These are phyloP conservation scores for Peterozyma xylosa DNA, from an alignment of 805 yeast species.

Conservation along the genomic window DNA sequence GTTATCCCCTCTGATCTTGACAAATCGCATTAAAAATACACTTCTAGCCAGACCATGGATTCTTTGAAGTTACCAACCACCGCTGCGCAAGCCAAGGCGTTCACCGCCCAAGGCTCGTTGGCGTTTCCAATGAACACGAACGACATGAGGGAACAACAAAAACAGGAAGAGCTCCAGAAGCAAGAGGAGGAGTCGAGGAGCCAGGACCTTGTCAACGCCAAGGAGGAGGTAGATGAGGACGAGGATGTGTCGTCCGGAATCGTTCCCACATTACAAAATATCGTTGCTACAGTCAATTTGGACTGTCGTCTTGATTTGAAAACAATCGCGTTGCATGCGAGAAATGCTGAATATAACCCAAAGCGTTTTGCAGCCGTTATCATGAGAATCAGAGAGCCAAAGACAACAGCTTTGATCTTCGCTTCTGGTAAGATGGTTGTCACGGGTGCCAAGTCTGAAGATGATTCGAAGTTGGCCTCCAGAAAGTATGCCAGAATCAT, in stretches of 20 bases:
- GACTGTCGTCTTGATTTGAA: constrained; percentile 94
- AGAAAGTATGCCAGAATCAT: constrained; percentile 97
- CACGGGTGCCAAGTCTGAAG: constrained; percentile 98
- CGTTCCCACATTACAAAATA: constrained; percentile 91
- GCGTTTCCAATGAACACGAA: constrained; percentile 51
- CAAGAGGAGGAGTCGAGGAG: constrained; percentile 12
- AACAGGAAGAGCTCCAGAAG: constrained; percentile 10
- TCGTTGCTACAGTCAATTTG: constrained; percentile 94
- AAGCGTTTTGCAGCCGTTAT: constrained; percentile 98
- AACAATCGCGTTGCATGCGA: constrained; percentile 95
- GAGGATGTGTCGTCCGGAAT: constrained; percentile 87
- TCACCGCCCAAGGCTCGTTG: constrained; percentile 59
- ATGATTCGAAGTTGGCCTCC: constrained; percentile 95
- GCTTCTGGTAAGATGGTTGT: constrained; percentile 99
- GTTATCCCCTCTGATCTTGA: too few relatives aligned
- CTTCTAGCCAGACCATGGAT: constrained; percentile 37
- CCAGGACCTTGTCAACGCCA: constrained; percentile 27
- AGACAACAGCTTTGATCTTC: constrained; percentile 94
- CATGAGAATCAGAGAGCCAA: constrained; percentile 98
- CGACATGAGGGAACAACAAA: constrained; percentile 15
- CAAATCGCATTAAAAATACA: too few relatives aligned
- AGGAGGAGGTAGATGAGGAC: constrained; percentile 29
- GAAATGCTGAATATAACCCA: constrained; percentile 98
- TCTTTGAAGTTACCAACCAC: constrained; percentile 70
- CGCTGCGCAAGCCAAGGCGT: constrained; percentile 69